phyloP scores from a whole-genome alignment of 257 asterid species.

The Solanum peruvianum region DNA sequence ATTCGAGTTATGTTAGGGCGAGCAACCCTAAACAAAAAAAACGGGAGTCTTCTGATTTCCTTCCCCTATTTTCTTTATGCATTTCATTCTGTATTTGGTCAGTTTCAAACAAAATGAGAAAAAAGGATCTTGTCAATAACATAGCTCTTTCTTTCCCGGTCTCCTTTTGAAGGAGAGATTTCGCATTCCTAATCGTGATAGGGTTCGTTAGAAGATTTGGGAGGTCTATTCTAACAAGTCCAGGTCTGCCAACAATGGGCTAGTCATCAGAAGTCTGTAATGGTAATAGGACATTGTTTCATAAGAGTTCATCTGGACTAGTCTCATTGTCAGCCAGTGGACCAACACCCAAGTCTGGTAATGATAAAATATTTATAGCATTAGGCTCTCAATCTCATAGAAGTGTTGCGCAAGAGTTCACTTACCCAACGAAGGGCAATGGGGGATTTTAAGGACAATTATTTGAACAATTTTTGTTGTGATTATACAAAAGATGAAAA shows the following conservation, averaged over 20 bases:
- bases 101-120: neutral
- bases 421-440: neutral
- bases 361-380: neutral
- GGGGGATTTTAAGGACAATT: neutral
- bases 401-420: neutral
- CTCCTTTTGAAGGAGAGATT: neutral
- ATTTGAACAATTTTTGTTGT: neutral
- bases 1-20: neutral
- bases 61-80: neutral
- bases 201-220: neutral
- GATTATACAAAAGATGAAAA: neutral
- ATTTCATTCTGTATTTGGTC: neutral
- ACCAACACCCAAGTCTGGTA: neutral
- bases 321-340: neutral
- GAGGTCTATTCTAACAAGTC: neutral
- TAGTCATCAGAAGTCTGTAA: neutral
- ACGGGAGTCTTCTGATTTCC: neutral
- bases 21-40: neutral
- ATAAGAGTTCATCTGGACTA: neutral
- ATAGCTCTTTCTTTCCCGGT: neutral
- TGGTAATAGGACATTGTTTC: neutral
- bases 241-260: neutral
- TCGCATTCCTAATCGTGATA: neutral
- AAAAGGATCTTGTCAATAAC: neutral
- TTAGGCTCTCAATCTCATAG: neutral